These are phyloP conservation scores for Colletotrichum noveboracense DNA, from an alignment of 2,329 filamentous ascomycete species.

Conservation along the genomic window DNA sequence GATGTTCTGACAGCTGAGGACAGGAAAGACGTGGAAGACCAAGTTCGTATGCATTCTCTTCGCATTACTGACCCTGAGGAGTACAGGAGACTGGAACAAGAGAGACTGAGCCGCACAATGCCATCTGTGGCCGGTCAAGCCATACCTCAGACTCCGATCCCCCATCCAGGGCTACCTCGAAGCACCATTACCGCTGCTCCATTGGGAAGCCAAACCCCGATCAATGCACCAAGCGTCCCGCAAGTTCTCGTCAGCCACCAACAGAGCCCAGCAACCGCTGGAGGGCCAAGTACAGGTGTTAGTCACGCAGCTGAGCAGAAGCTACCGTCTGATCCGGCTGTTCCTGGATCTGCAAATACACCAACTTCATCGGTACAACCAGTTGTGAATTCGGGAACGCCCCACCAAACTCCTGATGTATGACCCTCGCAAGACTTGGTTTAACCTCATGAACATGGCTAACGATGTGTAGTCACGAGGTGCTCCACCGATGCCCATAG, in stretches of 20 bases:
- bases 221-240: neutral
- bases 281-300: neutral
- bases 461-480: neutral
- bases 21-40: conserved; percentile 54
- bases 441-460: neutral
- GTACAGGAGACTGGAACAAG: conserved; percentile 28
- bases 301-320: neutral
- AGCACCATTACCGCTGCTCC: neutral
- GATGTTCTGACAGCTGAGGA: conserved; percentile 66
- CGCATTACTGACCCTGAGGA: conserved; percentile 36
- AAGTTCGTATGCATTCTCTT: conserved; percentile 37
- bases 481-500: conserved; percentile 34
- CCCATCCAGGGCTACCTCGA: neutral
- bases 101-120: neutral
- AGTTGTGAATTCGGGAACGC: neutral
- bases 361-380: neutral
- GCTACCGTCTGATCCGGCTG: neutral
- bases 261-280: neutral
- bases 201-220: neutral
- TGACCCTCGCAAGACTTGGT: neutral
- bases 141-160: neutral
- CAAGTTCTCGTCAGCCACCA: neutral
- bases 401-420: neutral
- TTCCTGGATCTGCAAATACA: neutral
- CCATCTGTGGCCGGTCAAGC: neutral